Conservation (phyloP, 441 rosid species). For the Lepidium campestre region DNA sequence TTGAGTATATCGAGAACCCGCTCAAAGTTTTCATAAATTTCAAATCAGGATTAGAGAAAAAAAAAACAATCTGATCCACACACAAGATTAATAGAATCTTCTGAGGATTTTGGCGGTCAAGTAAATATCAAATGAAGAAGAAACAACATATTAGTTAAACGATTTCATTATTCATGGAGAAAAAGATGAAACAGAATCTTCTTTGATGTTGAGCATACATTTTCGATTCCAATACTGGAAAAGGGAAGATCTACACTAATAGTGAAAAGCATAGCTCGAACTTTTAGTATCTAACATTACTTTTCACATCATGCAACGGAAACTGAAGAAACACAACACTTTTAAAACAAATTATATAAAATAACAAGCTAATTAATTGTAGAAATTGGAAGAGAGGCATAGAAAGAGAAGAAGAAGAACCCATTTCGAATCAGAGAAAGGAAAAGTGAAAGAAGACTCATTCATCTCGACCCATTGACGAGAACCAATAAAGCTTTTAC, state of each 20-base stretch:
- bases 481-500: background rate
- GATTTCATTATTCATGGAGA: background rate
- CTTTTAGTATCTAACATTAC: background rate
- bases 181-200: conserved; percentile 13
- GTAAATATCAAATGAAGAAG: background rate
- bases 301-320: background rate
- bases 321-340: background rate
- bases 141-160: background rate
- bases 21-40: background rate
- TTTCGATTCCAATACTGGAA: background rate
- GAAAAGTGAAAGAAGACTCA: background rate
- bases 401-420: background rate
- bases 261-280: background rate
- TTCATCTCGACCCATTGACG: background rate
- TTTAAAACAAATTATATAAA: background rate
- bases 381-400: background rate
- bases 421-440: background rate
- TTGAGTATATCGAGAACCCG: background rate
- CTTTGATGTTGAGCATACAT: background rate
- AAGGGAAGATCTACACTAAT: background rate
- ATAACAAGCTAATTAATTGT: background rate
- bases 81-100: background rate
- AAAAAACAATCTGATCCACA: background rate
- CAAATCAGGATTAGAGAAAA: background rate
- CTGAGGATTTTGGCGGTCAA: background rate